Evolutionary conservation across 495 filamentous ascomycete species (phyloP), one percentile per base, ranked within the genome.

Genomic region (Neurospora hispaniola): DNA sequence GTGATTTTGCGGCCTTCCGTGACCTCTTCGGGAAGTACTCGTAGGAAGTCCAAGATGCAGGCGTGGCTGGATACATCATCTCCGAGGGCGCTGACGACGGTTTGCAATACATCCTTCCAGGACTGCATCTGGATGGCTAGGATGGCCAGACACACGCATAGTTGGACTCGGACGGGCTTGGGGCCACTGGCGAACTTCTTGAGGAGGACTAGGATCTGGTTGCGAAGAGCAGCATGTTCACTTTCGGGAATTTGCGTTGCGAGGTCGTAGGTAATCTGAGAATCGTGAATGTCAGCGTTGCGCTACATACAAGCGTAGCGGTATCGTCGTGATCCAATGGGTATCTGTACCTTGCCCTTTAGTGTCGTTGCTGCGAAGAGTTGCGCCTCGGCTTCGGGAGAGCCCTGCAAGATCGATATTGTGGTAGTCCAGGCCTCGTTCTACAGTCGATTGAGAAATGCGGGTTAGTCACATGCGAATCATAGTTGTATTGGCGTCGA

Each of bases 1-100:
- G 93, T 96, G 88, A 98, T 97, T 85, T 97, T 98, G 82, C 96
- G 93, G 82, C 96, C 96, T 86, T 98, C 96, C 69, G 93, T 98
- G 80, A 99, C 96, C 88, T 99, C 96, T 86, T 99, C 96, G 23
- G 96, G 96, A 68, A 99, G 89, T 77, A 99, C 94, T 79, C 90
- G 94, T 71, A 99, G 86, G 82, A 99, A 98, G 79, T 98, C 96
- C 74, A 99, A 83, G 75, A 98, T 91, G 79, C 92, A 94, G 71
- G 94, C 90, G 73, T 90, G 86, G 79, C 89, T 92, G 75, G 91
- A 88, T 62, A 91, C 89, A 75, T 90, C 90, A 78, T 88, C 89
- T 69, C 95, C 93, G 59, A 99, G 86, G 16, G 90, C 86, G 42
- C 89, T 86, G 31, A 96, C 93, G 40, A 98, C 91, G 40, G 89